Conservation (phyloP, 192 early-diverging fungal genomes). For the Coemansia sp. region DNA sequence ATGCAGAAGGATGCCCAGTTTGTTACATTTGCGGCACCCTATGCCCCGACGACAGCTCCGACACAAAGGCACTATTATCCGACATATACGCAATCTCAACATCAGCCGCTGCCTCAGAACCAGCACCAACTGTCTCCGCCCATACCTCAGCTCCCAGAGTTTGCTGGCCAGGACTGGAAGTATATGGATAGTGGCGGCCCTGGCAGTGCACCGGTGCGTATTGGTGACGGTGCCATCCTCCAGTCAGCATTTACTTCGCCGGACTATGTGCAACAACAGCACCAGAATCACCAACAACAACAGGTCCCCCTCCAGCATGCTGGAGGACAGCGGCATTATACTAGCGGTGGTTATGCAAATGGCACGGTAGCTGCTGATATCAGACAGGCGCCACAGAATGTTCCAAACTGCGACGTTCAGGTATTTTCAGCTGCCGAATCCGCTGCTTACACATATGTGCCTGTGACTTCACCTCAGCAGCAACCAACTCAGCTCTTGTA, state of each 20-base stretch:
- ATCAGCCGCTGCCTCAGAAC: not conserved
- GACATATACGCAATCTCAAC: not conserved
- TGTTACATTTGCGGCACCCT: not conserved
- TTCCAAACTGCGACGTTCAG: slow-evolving; percentile 3
- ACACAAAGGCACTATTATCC: slow-evolving; percentile 9
- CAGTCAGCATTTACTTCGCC: slow-evolving; percentile 11
- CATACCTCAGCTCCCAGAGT: slow-evolving; percentile 14
- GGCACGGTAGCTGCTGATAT: slow-evolving; percentile 4
- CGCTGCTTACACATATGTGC: slow-evolving; percentile 8
- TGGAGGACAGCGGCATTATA: not conserved
- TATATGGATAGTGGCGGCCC: slow-evolving; percentile 4
- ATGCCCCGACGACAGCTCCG: not conserved
- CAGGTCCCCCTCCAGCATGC: slow-evolving; percentile 9
- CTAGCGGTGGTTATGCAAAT: slow-evolving; percentile 1
- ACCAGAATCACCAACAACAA: slow-evolving; percentile 11
- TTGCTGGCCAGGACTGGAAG: slow-evolving; percentile 15
- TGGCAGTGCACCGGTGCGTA: not conserved
- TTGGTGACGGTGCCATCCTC: not conserved
- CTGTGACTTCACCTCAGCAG: slow-evolving; percentile 10
- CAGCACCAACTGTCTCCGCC: slow-evolving; percentile 12
- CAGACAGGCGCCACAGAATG: slow-evolving; percentile 7
- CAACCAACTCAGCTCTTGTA: slow-evolving; percentile 9
- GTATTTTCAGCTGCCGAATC: slow-evolving; percentile 6
- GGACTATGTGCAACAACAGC: slow-evolving; percentile 7
- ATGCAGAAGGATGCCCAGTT: slow-evolving; percentile 14